A percentile compares a stretch with the other conserved stretches of the same genome.
phyloP scores from a whole-genome alignment of 2,329 filamentous ascomycete genomes.

The Purpureocillium takamizusanense region DNA sequence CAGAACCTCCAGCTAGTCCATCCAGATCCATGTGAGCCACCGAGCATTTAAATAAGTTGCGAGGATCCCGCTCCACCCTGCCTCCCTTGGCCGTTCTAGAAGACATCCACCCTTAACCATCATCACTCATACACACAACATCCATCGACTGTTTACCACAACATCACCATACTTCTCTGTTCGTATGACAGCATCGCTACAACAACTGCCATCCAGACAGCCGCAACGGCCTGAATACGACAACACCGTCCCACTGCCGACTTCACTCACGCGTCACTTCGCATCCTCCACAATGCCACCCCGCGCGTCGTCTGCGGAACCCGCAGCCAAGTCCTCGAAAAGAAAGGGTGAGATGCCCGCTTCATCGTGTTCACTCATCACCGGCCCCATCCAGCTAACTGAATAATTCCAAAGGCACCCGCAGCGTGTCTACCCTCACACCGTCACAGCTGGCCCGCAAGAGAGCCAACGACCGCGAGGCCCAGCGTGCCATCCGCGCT shows the following conservation, averaged over 20 bases:
- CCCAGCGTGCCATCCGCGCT: slow-evolving; percentile 78
- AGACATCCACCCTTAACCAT: background rate
- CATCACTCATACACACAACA: background rate
- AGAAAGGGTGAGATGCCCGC: slow-evolving; percentile 31
- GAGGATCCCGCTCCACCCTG: slow-evolving; percentile 4
- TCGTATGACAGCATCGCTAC: no score
- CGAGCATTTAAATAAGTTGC: slow-evolving; percentile 2
- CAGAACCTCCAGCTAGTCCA: background rate
- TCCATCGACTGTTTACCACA: no score
- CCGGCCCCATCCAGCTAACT: no score
- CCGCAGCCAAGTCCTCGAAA: slow-evolving; percentile 30
- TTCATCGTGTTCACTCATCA: no score
- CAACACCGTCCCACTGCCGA: no score
- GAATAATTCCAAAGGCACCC: slow-evolving; percentile 35
- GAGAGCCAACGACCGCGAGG: slow-evolving; percentile 83
- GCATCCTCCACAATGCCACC: slow-evolving; percentile 21
- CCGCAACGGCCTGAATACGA: background rate
- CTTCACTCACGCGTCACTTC: background rate
- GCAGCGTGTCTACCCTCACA: slow-evolving; percentile 79
- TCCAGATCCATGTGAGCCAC: background rate
- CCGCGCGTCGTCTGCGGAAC: slow-evolving; percentile 33
- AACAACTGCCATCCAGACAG: background rate
- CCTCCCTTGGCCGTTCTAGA: slow-evolving; percentile 3
- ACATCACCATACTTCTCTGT: no score
- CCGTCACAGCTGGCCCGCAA: slow-evolving; percentile 85